Percentiles rank a stretch among this genome's conserved stretches.
Conservation (phyloP, 345 rosid genomes). For the Salix dunnii region DNA sequence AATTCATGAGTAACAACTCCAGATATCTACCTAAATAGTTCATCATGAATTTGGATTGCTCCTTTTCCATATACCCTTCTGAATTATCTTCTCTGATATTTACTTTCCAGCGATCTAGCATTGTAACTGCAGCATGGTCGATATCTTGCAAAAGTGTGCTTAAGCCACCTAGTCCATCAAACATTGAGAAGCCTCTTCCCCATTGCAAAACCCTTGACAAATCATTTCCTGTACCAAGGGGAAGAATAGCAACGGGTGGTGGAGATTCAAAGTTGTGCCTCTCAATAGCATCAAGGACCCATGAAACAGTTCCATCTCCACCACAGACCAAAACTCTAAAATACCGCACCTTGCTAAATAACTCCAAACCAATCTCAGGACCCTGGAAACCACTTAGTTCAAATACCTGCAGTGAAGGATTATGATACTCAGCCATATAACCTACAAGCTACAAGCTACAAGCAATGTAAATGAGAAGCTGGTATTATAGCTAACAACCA, state of each 20-base stretch:
- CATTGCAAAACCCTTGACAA: slow-evolving; percentile 80
- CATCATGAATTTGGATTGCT: slow-evolving; percentile 78
- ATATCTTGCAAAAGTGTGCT: slow-evolving; percentile 60
- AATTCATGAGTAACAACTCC: not conserved
- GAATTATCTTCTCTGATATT: slow-evolving; percentile 44
- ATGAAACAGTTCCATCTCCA: slow-evolving; percentile 92
- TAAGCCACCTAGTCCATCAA: slow-evolving; percentile 80
- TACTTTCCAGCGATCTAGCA: slow-evolving; percentile 93
- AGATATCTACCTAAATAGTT: slow-evolving; percentile 66
- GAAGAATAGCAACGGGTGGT: slow-evolving; percentile 90
- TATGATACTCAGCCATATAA: not conserved
- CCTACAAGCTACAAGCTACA: not conserved
- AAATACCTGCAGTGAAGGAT: slow-evolving; percentile 47
- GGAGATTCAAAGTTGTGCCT: slow-evolving; percentile 84
- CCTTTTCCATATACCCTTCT: not conserved
- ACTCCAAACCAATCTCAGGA: slow-evolving; percentile 79
- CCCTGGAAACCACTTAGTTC: slow-evolving; percentile 75
- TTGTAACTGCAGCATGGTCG: slow-evolving; percentile 83
- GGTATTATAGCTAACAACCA: not conserved
- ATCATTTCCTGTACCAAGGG: slow-evolving; percentile 98
- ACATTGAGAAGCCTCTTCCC: slow-evolving; percentile 78
- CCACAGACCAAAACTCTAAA: slow-evolving; percentile 91
- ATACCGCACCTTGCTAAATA: slow-evolving; percentile 81
- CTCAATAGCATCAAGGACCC: slow-evolving; percentile 87
- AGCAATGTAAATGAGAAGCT: not conserved